A percentile compares a stretch with the other conserved stretches of the same genome.
These are phyloP conservation scores for Magnusiomyces sp. DNA, from an alignment of 1,139 yeast species.

Conservation along the genomic window DNA sequence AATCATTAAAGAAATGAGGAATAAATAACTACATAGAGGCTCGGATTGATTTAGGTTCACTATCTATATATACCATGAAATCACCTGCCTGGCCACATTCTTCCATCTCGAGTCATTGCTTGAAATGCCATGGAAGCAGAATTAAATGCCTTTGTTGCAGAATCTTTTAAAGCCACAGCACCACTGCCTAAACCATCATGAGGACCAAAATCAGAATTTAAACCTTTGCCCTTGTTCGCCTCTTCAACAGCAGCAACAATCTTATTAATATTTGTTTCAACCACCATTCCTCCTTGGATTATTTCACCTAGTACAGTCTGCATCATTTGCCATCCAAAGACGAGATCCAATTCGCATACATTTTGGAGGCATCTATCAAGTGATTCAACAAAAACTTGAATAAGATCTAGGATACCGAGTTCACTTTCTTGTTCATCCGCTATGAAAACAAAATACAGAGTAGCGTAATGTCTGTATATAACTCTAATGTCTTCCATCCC, in stretches of 20 bases:
- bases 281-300: conserved; percentile 98
- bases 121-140: conserved; percentile 38
- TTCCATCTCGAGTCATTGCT: conserved; percentile 40
- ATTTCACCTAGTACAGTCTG: conserved; percentile 82
- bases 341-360: conserved; percentile 91
- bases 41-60: too few relatives aligned
- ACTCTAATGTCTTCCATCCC: conserved; percentile 59
- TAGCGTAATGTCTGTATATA: conserved; percentile 90
- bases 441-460: conserved; percentile 85
- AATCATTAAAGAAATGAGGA: too few relatives aligned
- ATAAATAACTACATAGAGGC: too few relatives aligned
- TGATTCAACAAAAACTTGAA: conserved; percentile 95
- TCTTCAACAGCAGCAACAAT: conserved; percentile 62
- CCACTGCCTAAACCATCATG: conserved; percentile 12
- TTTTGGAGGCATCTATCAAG: conserved; percentile 86
- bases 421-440: conserved; percentile 96
- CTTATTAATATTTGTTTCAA: conserved; percentile 76
- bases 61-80: background rate
- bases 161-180: conserved; percentile 16
- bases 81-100: conserved; percentile 36
- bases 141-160: conserved; percentile 28
- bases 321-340: conserved; percentile 93
- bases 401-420: conserved; percentile 83
- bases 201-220: conserved; percentile 5
- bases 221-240: conserved; percentile 25